Evolutionary conservation across 805 yeast genomes (phyloP), one percentile per base, ranked within the genome.

Genomic region (Hanseniaspora lindneri): DNA sequence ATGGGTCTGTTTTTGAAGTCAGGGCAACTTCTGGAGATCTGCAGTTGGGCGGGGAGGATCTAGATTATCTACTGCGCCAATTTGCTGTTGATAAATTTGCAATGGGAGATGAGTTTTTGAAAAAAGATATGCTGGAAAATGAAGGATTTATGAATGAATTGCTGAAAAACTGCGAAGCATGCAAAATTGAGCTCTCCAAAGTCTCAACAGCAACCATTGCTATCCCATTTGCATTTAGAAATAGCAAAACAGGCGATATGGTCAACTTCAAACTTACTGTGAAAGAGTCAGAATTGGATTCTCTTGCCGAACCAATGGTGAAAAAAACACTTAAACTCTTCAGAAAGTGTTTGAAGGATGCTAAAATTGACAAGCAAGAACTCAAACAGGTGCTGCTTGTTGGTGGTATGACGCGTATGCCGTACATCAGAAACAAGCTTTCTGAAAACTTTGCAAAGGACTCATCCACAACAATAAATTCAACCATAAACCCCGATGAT

Each of bases 341-440:
- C 24, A 77, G 78, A 58, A 75, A 75, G 59, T 87, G 92, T 36
- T 62, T 83, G 40, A 73, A 76, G 56, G 94, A 83, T 65, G 86
- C 92, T 1, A 80, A 75, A 33, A 65, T 83, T 54, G 69, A 76
- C 20, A 68, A 79, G 7, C 71, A 73, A 29, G 85, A 82, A 30
- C 71, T 49, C 42, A 83, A 83, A 58, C 87, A 83, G 61, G 77
- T 83, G 27, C 75, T 83, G 39, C 61, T 83, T 37, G 94, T 83
- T 34, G 94, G 94, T 51, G 94, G 94, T 54, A 83, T 83, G 94
- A 83, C 94, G 3, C 70, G 94, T 64, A 83, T 83, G 94, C 94
- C 94, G 49, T 79, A 77, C 64, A 76, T 83, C 52, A 68, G 86
- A 52, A 71, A 70, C 33, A 69, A 77, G 7, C 89, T 83, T 19